Evolutionary conservation across 1,284 basidiomycete species (phyloP).

Genomic region (Tranzscheliella williamsii): DNA sequence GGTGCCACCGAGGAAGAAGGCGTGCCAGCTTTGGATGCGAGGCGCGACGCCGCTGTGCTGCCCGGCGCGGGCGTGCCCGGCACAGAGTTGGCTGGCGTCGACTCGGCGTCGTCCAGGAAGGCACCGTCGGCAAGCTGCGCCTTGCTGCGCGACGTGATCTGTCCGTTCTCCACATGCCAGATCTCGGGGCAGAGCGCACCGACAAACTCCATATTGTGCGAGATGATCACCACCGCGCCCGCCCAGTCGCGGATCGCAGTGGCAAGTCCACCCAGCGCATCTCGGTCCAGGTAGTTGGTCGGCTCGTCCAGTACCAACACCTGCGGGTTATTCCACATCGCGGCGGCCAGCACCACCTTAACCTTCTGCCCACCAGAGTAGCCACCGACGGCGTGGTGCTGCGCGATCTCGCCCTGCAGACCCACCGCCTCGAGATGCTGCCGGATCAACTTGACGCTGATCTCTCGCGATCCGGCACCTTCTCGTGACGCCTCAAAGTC

Average conservation of each 20-base stretch:
- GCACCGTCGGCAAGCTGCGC: conserved; percentile 78
- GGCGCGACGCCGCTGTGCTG: conserved; percentile 61
- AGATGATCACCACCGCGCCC: conserved; percentile 95
- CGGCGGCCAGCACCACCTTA: conserved; percentile 69
- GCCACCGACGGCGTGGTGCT: conserved; percentile 57
- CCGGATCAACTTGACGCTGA: conserved; percentile 59
- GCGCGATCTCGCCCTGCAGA: conserved; percentile 70
- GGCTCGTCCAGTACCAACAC: conserved; percentile 67
- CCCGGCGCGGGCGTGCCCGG: conserved; percentile 65
- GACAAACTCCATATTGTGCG: conserved; percentile 72
- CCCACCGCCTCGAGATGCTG: conserved; percentile 71
- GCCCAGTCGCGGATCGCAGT: conserved; percentile 96
- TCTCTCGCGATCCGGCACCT: conserved; percentile 70
- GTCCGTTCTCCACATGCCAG: conserved; percentile 71
- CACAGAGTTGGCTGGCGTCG: conserved; percentile 72
- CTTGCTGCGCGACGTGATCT: conserved; percentile 85
- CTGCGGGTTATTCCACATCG: conserved; percentile 61
- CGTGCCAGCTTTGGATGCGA: conserved; percentile 60
- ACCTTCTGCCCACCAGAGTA: conserved; percentile 78
- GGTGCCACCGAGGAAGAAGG: conserved; percentile 60
- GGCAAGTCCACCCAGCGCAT: conserved; percentile 83
- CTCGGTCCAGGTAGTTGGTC: conserved; percentile 78
- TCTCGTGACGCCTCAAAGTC: conserved; percentile 87
- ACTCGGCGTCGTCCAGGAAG: conserved; percentile 64
- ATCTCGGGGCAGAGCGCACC: conserved; percentile 65